Conservation (phyloP, 208 protist species). For the Angomonas ambiguus region DNA sequence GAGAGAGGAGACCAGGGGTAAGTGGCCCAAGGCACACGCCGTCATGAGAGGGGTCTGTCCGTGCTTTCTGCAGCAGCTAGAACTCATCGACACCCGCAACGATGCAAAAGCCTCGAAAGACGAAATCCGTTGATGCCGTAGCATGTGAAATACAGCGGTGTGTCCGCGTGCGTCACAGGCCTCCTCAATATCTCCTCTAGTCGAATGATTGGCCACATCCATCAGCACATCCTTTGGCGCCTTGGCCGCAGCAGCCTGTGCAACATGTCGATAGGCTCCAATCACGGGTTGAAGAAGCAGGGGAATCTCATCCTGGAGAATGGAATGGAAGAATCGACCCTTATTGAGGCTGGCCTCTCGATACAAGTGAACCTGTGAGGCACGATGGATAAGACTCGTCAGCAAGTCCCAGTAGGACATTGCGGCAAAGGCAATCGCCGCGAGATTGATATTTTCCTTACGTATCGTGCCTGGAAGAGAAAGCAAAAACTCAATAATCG, state of each 20-base stretch:
- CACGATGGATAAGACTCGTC: background rate
- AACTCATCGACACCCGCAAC: conserved; percentile 44
- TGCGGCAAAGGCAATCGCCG: conserved; percentile 39
- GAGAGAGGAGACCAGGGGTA: conserved; percentile 31
- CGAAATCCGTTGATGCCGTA: conserved; percentile 33
- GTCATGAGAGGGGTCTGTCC: conserved; percentile 75
- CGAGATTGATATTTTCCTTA: conserved; percentile 45
- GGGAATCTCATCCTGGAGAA: conserved; percentile 51
- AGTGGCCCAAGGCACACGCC: conserved; percentile 33
- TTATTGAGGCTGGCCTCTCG: background rate
- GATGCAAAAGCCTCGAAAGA: conserved; percentile 43
- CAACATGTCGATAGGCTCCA: conserved; percentile 51
- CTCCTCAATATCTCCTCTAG: conserved; percentile 53
- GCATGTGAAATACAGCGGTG: conserved; percentile 56
- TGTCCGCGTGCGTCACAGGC: conserved; percentile 47
- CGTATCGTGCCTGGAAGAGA: conserved; percentile 35
- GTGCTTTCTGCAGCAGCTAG: conserved; percentile 35
- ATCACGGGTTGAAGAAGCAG: conserved; percentile 38
- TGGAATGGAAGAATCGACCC: conserved; percentile 39
- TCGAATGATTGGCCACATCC: conserved; percentile 43
- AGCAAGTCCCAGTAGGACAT: conserved; percentile 53
- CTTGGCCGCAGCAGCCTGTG: conserved; percentile 47
- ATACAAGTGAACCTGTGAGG: background rate
- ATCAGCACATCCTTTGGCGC: conserved; percentile 51
- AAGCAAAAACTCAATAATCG: conserved; percentile 57